Evolutionary conservation across 495 filamentous ascomycete species (phyloP).

Genomic region (Tricharina praecox): DNA sequence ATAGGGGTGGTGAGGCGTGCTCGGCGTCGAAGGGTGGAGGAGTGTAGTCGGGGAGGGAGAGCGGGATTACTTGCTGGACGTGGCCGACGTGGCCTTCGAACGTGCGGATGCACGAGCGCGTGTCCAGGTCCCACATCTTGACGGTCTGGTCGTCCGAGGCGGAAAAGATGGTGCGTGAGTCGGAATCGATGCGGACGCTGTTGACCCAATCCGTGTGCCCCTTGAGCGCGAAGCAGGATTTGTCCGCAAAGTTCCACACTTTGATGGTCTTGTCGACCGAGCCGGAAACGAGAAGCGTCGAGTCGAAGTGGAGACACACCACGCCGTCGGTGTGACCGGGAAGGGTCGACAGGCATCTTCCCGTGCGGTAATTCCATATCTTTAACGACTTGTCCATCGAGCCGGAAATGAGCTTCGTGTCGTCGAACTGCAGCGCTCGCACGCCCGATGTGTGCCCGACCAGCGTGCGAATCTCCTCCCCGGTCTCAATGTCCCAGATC

Average conservation of each 20-base stretch:
- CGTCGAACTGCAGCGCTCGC: conserved; percentile 81
- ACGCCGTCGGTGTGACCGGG: conserved; percentile 63
- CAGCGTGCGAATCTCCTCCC: conserved; percentile 67
- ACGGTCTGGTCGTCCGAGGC: conserved; percentile 87
- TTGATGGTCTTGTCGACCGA: conserved; percentile 80
- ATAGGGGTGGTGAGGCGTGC: background rate
- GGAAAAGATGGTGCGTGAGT: conserved; percentile 71
- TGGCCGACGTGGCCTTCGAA: conserved; percentile 84
- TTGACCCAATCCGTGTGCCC: conserved; percentile 94
- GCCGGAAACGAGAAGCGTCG: conserved; percentile 64
- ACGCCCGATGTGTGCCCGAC: conserved; percentile 67
- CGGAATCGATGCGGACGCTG: conserved; percentile 62
- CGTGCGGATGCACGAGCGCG: conserved; percentile 52
- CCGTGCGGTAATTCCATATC: conserved; percentile 94
- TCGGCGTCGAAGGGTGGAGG: conserved; percentile 9
- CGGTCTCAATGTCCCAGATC: conserved; percentile 86
- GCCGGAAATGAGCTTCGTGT: conserved; percentile 73
- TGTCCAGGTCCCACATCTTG: conserved; percentile 86
- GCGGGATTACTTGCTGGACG: conserved; percentile 71
- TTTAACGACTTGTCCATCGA: conserved; percentile 65
- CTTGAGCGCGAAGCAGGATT: conserved; percentile 56
- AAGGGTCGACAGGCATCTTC: conserved; percentile 67
- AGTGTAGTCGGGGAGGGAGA: conserved; percentile 68
- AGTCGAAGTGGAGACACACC: conserved; percentile 71
- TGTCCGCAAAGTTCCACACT: conserved; percentile 81